Percentiles rank a stretch among this genome's conserved stretches.
Conservation (phyloP, 1,139 yeast genomes). For the Kurtzmaniella quercitrusa region DNA sequence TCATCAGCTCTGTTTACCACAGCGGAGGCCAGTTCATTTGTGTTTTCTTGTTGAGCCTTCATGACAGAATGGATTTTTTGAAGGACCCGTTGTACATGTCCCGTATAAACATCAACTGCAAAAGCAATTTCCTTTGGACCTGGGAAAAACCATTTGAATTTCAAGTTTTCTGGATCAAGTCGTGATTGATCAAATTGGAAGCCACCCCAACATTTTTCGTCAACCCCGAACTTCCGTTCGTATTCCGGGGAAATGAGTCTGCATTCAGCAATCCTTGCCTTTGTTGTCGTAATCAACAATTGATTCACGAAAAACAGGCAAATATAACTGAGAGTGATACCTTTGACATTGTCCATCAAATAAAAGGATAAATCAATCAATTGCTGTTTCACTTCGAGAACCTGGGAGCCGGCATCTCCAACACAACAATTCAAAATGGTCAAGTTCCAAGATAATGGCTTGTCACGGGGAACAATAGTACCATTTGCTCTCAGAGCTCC, state of each 20-base stretch:
- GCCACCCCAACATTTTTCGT: slow-evolving; percentile 68
- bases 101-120: slow-evolving; percentile 58
- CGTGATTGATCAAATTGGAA: slow-evolving; percentile 49
- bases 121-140: slow-evolving; percentile 49
- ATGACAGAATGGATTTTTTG: slow-evolving; percentile 38
- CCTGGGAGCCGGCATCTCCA: slow-evolving; percentile 58
- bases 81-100: slow-evolving; percentile 43
- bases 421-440: slow-evolving; percentile 67
- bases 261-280: slow-evolving; percentile 52
- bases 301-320: slow-evolving; percentile 57
- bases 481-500: slow-evolving; percentile 69
- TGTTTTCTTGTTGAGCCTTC: slow-evolving; percentile 11
- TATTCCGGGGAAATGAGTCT: slow-evolving; percentile 47
- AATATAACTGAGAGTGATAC: slow-evolving; percentile 50
- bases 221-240: slow-evolving; percentile 26
- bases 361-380: slow-evolving; percentile 47
- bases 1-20: slow-evolving; percentile 39
- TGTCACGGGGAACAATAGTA: slow-evolving; percentile 73
- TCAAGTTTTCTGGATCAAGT: slow-evolving; percentile 38
- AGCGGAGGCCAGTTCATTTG: slow-evolving; percentile 13
- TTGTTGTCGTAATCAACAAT: slow-evolving; percentile 59
- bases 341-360: slow-evolving; percentile 57
- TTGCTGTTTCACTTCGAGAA: slow-evolving; percentile 43
- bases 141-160: slow-evolving; percentile 78
- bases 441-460: slow-evolving; percentile 69